Evolutionary conservation across 208 protist species (phyloP), one percentile per base, ranked within the genome.

Genomic region (Porcisia hertigi): DNA sequence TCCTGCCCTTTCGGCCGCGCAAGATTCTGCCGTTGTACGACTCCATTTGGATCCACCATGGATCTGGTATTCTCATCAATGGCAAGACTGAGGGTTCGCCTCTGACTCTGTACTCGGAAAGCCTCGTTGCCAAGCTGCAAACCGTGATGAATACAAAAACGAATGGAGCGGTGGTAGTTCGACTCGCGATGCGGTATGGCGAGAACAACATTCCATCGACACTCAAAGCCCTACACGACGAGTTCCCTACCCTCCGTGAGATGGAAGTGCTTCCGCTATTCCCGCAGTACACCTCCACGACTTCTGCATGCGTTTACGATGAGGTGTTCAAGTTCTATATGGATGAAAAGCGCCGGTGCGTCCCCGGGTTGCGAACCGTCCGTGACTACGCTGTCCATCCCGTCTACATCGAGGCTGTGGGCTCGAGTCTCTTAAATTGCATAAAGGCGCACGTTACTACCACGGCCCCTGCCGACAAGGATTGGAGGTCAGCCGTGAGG

Each of bases 261-360:
- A 23, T 93, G 8, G 72, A 91, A 7, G 75, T 93, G 34, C 62
- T 91, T 39, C 86, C 89, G 8, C 71, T 89, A 16, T 89, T 87
- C 66, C 86, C 88, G n/a, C 88, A 93, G 79, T 93, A 93, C 79
- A 77, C 79, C 64, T 84, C 84, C 67, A 81, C 81, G 11, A 83
- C 82, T 0, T 80, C 80, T 1, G 88, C 82, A 1, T 71, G 73
- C 70, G 74, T 84, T 41, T 88, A 81, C 25, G 88, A 93, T 55
- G 84, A 80, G 59, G 86, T 90, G 20, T 83, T 86, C 14, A 57
- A 67, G 39, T 85, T 73, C 65, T 73, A 80, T 45, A 70, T 25
- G 5, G 69, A 83, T 47, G 54, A 69, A 7, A 66, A 62, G 49
- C 71, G 69, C 8, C 77, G 78, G 58, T 80, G 75, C 69, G 34